A percentile compares a stretch with the other conserved stretches of the same genome.
These are phyloP conservation scores for Dovyalis caffra DNA, from an alignment of 345 rosid species.

Conservation along the genomic window DNA sequence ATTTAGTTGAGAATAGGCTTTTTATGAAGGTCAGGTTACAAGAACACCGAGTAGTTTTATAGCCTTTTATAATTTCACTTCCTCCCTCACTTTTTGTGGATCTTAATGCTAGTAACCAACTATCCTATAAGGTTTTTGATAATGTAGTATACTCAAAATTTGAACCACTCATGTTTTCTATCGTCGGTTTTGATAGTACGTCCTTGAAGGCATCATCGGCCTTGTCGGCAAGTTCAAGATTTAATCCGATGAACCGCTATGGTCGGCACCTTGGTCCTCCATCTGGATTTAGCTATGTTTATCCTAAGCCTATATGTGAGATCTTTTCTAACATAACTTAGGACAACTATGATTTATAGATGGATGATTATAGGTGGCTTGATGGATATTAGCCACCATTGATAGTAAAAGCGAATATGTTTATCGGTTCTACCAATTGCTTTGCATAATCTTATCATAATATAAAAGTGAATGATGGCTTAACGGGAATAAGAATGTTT, in stretches of 20 bases:
- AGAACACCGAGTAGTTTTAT: slow-evolving; percentile 36
- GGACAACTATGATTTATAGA: slow-evolving; percentile 28
- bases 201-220: slow-evolving; percentile 37
- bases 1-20: slow-evolving; percentile 57
- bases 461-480: slow-evolving; percentile 23
- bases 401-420: slow-evolving; percentile 40
- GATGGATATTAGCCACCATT: slow-evolving; percentile 81
- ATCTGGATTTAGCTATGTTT: slow-evolving; percentile 76
- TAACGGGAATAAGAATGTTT: slow-evolving; percentile 54
- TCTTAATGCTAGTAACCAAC: slow-evolving; percentile 33
- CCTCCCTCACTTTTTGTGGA: slow-evolving; percentile 44
- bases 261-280: slow-evolving; percentile 88
- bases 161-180: slow-evolving; percentile 44
- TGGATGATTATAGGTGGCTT: slow-evolving; percentile 96
- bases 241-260: slow-evolving; percentile 76
- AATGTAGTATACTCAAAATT: slow-evolving; percentile 20
- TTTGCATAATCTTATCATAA: slow-evolving; percentile 12
- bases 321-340: slow-evolving; percentile 37
- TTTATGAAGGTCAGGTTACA: slow-evolving; percentile 44
- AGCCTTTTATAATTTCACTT: slow-evolving; percentile 33
- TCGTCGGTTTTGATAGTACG: slow-evolving; percentile 39
- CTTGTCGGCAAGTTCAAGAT: slow-evolving; percentile 39
- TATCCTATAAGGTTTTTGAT: slow-evolving; percentile 19
- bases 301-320: slow-evolving; percentile 51
- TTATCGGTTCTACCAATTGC: slow-evolving; percentile 41